Evolutionary conservation across 108 stramenopile species (phyloP), one percentile per base, ranked within the genome.

Genomic region (Mayamaea pseudoterrestris): DNA sequence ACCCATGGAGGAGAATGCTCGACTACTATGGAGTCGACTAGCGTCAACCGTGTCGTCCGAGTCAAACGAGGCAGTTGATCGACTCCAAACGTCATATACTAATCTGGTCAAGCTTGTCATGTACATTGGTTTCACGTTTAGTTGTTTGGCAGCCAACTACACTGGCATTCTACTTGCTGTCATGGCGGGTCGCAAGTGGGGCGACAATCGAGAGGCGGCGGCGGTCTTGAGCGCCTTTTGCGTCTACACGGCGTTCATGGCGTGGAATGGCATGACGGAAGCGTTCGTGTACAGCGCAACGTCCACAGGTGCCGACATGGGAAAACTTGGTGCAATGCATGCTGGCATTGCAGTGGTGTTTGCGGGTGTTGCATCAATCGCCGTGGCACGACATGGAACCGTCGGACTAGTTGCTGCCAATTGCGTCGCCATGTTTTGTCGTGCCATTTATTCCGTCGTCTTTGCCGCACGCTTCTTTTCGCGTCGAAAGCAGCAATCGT

Each of bases 261-360:
- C 87, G 5, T 68, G 83, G 35, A 96, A 96, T 60, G 95, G 95
- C 6, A 92, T 74, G 66, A 87, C 91, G 23, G 95, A 96, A 75
- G 93, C 93, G 0, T 96, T 94, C 67, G 87, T 92, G 5, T 90
- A 87, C 50, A 90, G 73, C 0, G 78, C 76, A 5, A 75, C 74
- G 32, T 31, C 55, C 25, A 60, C 70, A 31, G 73, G 73, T 12
- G 52, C 29, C 30, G 80, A 86, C 50, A 59, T 90, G 21, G 73
- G 69, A 13, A 55, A 42, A 40, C 50, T 90, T 29, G 71, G 83
- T 17, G 35, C 80, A 9, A 67, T 53, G 0, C 89, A 86, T 59
- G 69, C 73, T 9, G 35, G 66, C 0, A 64, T 84, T 26, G 89
- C 83, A 26, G 67, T 60, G 1, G 22, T 78, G 13, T 90, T 85